phyloP scores from a whole-genome alignment of 1,284 basidiomycete species.

The Pyrrhoderma noxium region DNA sequence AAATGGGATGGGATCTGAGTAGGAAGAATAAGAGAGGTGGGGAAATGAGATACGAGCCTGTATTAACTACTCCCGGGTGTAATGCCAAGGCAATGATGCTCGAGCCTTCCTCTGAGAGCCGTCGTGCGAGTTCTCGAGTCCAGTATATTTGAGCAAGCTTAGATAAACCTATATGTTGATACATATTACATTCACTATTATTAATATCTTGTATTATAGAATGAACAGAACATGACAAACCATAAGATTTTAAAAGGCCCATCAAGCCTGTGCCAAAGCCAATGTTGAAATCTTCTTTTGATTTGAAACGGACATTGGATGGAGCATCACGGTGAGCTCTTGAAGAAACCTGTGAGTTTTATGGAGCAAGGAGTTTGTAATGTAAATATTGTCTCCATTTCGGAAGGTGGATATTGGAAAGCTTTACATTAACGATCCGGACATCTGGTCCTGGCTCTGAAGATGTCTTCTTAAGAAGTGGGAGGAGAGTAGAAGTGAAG shows the following conservation, averaged over 20 bases:
- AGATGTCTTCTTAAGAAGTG: slow-evolving; percentile 26
- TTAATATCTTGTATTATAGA: background rate
- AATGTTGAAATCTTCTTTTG: slow-evolving; percentile 15
- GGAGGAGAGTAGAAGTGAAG: slow-evolving; percentile 27
- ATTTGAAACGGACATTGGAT: slow-evolving; percentile 1
- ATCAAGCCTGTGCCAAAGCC: slow-evolving; percentile 7
- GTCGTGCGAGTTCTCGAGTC: slow-evolving; percentile 19
- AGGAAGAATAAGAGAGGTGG: background rate
- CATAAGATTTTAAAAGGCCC: slow-evolving; percentile 10
- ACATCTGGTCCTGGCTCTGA: slow-evolving; percentile 24
- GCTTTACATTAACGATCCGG: slow-evolving; percentile 27
- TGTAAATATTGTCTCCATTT: too few species aligned
- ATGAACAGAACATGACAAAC: background rate
- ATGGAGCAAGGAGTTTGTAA: too few species aligned
- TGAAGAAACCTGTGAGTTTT: background rate
- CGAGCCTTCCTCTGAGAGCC: slow-evolving; percentile 11
- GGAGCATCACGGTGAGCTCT: slow-evolving; percentile 3
- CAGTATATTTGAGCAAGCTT: slow-evolving; percentile 22
- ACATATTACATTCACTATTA: background rate
- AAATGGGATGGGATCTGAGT: too few species aligned
- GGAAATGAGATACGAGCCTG: slow-evolving; percentile 24
- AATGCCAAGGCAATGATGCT: slow-evolving; percentile 18
- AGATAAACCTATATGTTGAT: slow-evolving; percentile 15
- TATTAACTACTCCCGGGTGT: slow-evolving; percentile 20
- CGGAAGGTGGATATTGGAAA: background rate